Evolutionary conservation across 202 grass and related monocot species (phyloP).

Genomic region (Brachypodium distachyon): DNA sequence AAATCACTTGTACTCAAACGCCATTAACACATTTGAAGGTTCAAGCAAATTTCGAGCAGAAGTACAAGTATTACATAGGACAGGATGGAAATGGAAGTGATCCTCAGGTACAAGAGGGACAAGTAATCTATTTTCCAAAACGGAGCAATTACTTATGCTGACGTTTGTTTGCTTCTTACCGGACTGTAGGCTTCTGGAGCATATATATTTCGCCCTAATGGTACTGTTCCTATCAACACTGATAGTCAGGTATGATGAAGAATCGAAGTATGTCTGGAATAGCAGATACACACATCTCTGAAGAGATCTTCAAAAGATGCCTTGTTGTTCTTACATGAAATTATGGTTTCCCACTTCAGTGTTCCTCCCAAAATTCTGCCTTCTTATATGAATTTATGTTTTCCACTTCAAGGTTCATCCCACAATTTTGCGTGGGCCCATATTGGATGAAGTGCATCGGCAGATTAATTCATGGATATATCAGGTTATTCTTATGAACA

Average conservation of each 20-base stretch:
- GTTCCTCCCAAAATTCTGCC: slow-evolving; percentile 52
- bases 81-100: slow-evolving; percentile 60
- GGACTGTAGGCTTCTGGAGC: slow-evolving; percentile 80
- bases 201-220: slow-evolving; percentile 88
- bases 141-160: not conserved
- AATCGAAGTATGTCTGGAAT: not conserved
- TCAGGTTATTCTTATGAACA: slow-evolving; percentile 47
- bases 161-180: slow-evolving; percentile 1
- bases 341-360: slow-evolving; percentile 34
- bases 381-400: not conserved
- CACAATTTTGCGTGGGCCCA: slow-evolving; percentile 65
- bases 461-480: slow-evolving; percentile 98
- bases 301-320: not conserved
- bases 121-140: not conserved
- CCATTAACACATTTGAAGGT: slow-evolving; percentile 40
- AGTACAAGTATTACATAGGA: slow-evolving; percentile 78
- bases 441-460: slow-evolving; percentile 90
- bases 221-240: slow-evolving; percentile 57
- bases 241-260: slow-evolving; percentile 39
- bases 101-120: slow-evolving; percentile 51
- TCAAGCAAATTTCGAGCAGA: slow-evolving; percentile 52
- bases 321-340: not conserved
- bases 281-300: slow-evolving; percentile 3
- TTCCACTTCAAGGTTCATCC: slow-evolving; percentile 49
- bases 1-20: not conserved